Evolutionary conservation across 2,329 filamentous ascomycete species (phyloP), one percentile per base, ranked within the genome.

Genomic region (Camillea tinctor): DNA sequence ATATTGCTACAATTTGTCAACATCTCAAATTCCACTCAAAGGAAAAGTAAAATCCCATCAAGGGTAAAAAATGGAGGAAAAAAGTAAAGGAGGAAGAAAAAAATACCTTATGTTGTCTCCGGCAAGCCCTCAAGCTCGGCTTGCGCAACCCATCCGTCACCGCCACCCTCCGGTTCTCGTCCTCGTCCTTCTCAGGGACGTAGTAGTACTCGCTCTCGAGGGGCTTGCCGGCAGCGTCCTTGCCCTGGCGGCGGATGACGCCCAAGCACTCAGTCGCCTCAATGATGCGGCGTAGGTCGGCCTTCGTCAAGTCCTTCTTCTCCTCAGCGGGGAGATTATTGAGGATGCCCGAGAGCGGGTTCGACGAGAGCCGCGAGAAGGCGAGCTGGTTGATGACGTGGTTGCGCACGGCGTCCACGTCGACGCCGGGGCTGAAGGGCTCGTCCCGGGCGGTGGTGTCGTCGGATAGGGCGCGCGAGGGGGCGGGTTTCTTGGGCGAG

Each of bases 191-290:
- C 74, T 98, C 94, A 0, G 93, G 91, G 7, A 97, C 82, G 72
- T 99, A 99, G 77, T 98, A 98, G 75, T 96, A 98, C 75, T 99
- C 93, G 80, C 91, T 96, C 81, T 99, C 94, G 1, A 99, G 84
- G 6, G 89, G 80, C 79, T 97, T 95, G 67, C 95, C 95, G 0
- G 95, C 94, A 4, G 95, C 95, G 73, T 99, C 95, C 76, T 98
- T 99, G 72, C 95, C 95, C 74, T 94, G 89, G 48, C 95, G 89
- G 55, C 84, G 83, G 69, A 99, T 97, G 74, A 95, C 89, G 52
- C 95, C 95, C 64, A 98, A 88, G 72, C 92, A 97, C 8, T 84
- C 76, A 5, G 91, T 90, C 22, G 81, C 79, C 72, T 93, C 89
- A 50, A 98, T 84, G 60, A 96, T 83, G 52, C 78, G 80, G 61